These are phyloP conservation scores for Curvularia hawaiiensis DNA, from an alignment of 2,329 filamentous ascomycete species.

Conservation along the genomic window DNA sequence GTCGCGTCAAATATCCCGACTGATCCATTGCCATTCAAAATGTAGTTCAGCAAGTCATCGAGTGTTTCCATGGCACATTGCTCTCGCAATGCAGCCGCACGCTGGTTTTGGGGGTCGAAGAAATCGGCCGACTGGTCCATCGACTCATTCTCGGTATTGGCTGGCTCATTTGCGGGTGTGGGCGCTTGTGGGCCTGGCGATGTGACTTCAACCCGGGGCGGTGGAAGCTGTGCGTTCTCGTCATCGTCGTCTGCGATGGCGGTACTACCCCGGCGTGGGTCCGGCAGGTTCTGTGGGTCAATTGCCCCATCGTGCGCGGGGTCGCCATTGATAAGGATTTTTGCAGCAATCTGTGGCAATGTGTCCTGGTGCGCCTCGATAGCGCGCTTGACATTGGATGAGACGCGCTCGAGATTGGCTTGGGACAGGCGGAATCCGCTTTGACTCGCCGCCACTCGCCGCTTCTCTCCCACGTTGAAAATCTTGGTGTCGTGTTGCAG, in stretches of 20 bases:
- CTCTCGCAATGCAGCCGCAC: conserved; percentile 82
- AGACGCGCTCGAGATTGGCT: conserved; percentile 34
- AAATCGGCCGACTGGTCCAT: conserved; percentile 92
- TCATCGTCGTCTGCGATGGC: conserved; percentile 26
- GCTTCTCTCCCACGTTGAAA: conserved; percentile 95
- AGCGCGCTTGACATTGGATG: conserved; percentile 31
- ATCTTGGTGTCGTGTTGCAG: conserved; percentile 94
- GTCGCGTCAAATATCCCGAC: conserved; percentile 97
- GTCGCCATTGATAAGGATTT: conserved; percentile 65
- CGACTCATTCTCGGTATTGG: conserved; percentile 51
- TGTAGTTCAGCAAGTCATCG: conserved; percentile 89
- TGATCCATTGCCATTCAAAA: conserved; percentile 79
- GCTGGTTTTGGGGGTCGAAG: conserved; percentile 88
- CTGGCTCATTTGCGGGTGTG: conserved; percentile 24
- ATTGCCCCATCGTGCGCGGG: conserved; percentile 46
- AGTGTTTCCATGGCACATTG: conserved; percentile 91
- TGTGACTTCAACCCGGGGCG: conserved; percentile 42
- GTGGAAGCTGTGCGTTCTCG: conserved; percentile 16
- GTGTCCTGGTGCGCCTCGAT: conserved; percentile 36
- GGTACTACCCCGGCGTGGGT: conserved; percentile 34
- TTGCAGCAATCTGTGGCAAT: conserved; percentile 52
- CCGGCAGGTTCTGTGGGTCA: conserved; percentile 40
- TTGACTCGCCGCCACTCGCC: conserved; percentile 76
- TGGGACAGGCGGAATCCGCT: conserved; percentile 49
- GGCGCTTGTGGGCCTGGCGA: conserved; percentile 40